phyloP scores from a whole-genome alignment of 2,329 filamentous ascomycete genomes.

The Colletotrichum sp. region DNA sequence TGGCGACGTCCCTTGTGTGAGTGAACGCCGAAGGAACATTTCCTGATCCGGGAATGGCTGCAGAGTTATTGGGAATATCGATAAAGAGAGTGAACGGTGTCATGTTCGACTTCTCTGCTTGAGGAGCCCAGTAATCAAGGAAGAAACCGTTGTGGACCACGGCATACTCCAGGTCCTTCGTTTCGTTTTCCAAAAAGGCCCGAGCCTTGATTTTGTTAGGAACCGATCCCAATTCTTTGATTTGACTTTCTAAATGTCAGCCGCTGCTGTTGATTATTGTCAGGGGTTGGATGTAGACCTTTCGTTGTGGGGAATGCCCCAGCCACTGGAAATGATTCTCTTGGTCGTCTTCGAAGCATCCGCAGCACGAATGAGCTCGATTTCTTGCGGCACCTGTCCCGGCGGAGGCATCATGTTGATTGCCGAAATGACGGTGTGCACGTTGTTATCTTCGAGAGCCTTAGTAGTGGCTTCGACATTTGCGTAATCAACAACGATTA shows the following conservation, averaged over 20 bases:
- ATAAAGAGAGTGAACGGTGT: slow-evolving; percentile 42
- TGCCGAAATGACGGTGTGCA: slow-evolving; percentile 49
- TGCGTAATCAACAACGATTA: slow-evolving; percentile 31
- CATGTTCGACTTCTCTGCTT: slow-evolving; percentile 40
- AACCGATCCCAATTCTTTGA: neutral
- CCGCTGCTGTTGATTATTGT: neutral
- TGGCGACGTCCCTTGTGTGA: slow-evolving; percentile 52
- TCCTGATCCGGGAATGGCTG: slow-evolving; percentile 54
- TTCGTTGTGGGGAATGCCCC: slow-evolving; percentile 35
- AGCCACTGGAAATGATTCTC: slow-evolving; percentile 47
- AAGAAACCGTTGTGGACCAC: slow-evolving; percentile 45
- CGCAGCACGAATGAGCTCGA: slow-evolving; percentile 49
- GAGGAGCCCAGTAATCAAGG: slow-evolving; percentile 49
- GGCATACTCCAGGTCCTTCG: slow-evolving; percentile 38
- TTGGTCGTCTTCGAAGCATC: slow-evolving; percentile 38
- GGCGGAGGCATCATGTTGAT: slow-evolving; percentile 34
- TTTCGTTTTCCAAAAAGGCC: slow-evolving; percentile 30
- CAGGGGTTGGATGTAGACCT: slow-evolving; percentile 23
- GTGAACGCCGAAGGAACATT: slow-evolving; percentile 48
- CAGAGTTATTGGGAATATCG: slow-evolving; percentile 46
- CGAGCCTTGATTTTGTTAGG: slow-evolving; percentile 3
- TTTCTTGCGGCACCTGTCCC: slow-evolving; percentile 31
- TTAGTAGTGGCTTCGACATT: slow-evolving; percentile 24
- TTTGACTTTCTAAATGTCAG: neutral
- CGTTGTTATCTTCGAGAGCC: slow-evolving; percentile 35